Evolutionary conservation across 345 rosid genomes (phyloP), one percentile per base, ranked within the genome.

Genomic region (Gossypium arboreum): DNA sequence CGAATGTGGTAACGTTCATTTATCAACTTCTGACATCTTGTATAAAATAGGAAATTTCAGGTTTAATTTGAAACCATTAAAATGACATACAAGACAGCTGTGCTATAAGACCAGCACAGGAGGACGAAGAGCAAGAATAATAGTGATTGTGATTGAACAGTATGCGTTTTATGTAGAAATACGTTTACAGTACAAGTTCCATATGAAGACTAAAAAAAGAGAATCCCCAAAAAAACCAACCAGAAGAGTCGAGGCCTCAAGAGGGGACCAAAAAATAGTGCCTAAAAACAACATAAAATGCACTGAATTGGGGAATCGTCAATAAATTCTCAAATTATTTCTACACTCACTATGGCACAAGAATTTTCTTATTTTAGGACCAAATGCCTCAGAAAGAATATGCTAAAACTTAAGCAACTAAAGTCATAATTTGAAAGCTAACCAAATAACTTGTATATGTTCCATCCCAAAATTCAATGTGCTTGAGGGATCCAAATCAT

Each of bases 401-500:
- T 79, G 77, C 76, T 77, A 73, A 70, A 70, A 80, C 78, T 48
- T 68, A 60, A 61, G 65, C 61, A 43, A 47, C 68, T 68, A 45
- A n/a, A 60, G 50, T 68, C 60, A 41, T 55, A 78, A 75, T 17
- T 18, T 47, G 64, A 60, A 72, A 72, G 45, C 76, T 60, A 70
- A 58, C 57, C 25, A 18, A 27, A 25, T 54, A 56, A 57, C 65
- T 75, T 74, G 17, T 56, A 82, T 73, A 78, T 55, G 77, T 62
- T 67, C 81, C 81, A 63, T 43, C 74, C 72, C 77, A 81, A 83
- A 81, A 85, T 55, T 80, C 81, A 65, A 73, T 27, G 77, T 45
- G 63, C 86, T 72, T 60, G 77, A 2, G 61, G 71, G 79, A 77
- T 73, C 85, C 83, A 75, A 77, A 76, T 73, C 84, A 73, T 75